phyloP scores from a whole-genome alignment of 2,329 filamentous ascomycete species.

The Pleomassaria siparia region DNA sequence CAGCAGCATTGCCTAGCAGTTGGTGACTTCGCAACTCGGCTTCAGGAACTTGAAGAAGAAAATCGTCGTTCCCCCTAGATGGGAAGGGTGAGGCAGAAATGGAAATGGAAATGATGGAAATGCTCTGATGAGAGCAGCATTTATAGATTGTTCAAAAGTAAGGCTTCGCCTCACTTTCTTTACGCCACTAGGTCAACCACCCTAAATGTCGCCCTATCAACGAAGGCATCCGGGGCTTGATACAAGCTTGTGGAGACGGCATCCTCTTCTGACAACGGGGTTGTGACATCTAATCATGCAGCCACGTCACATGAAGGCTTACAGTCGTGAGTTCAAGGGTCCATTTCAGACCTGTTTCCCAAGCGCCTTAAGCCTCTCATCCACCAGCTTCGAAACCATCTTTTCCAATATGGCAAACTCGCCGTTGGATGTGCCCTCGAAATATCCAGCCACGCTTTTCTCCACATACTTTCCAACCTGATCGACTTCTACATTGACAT shows the following conservation, averaged over 20 bases:
- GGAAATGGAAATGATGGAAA: not conserved
- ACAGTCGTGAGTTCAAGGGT: too few relatives aligned
- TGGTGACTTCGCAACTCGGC: not conserved
- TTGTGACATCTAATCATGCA: not conserved
- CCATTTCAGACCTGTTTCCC: conserved; percentile 23
- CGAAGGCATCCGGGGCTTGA: not conserved
- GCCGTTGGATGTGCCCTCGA: conserved; percentile 60
- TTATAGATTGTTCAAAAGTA: conserved; percentile 9
- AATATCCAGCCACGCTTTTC: conserved; percentile 84
- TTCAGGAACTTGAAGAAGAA: not conserved
- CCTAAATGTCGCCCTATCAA: conserved; percentile 15
- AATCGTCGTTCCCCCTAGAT: not conserved
- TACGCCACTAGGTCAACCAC: conserved; percentile 31
- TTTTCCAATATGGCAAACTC: conserved; percentile 54
- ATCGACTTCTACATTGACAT: conserved; percentile 91
- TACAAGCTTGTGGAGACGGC: not conserved
- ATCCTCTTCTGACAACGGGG: not conserved
- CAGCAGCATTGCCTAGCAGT: conserved; percentile 17
- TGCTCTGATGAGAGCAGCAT: not conserved
- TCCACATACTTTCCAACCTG: conserved; percentile 84
- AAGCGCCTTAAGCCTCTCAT: conserved; percentile 61
- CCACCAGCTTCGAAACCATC: conserved; percentile 68
- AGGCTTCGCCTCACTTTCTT: conserved; percentile 40
- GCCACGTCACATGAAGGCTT: not conserved
- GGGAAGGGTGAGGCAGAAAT: not conserved